Evolutionary conservation across 2,329 filamentous ascomycete species (phyloP).

Genomic region (Nothophaeocryptopus gaeumannii): DNA sequence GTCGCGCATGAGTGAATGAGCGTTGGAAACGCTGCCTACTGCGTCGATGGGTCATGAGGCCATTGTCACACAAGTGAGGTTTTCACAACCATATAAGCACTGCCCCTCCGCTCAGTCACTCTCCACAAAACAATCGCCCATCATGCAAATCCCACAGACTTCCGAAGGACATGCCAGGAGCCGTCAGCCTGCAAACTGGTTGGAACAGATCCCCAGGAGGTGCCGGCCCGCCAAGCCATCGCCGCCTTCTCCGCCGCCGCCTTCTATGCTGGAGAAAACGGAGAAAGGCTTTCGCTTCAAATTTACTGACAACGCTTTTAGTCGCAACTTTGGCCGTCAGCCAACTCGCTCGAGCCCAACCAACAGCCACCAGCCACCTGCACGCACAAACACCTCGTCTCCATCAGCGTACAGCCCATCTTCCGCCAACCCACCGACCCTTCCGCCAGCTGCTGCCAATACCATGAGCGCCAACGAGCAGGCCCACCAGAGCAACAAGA

Average conservation of each 20-base stretch:
- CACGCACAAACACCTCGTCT: constrained; percentile 32
- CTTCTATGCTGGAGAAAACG: constrained; percentile 6
- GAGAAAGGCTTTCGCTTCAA: background rate
- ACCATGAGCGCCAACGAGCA: constrained; percentile 67
- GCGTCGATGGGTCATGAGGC: too few relatives aligned
- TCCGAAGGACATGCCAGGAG: too few relatives aligned
- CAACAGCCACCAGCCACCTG: constrained; percentile 24
- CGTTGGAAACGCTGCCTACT: too few relatives aligned
- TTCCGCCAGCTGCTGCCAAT: constrained; percentile 40
- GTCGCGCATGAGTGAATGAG: too few relatives aligned
- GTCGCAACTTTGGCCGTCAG: constrained; percentile 35
- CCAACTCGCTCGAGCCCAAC: constrained; percentile 25
- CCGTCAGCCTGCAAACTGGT: background rate
- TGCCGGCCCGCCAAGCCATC: background rate
- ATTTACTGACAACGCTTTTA: constrained; percentile 16
- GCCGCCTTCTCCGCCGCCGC: constrained; percentile 3
- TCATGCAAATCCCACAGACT: too few relatives aligned
- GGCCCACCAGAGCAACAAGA: constrained; percentile 39
- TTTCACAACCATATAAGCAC: background rate
- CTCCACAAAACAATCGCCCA: too few relatives aligned
- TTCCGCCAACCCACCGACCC: constrained; percentile 27
- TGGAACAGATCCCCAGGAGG: background rate
- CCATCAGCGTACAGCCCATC: constrained; percentile 33
- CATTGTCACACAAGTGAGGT: background rate
- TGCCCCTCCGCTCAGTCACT: too few relatives aligned